These are phyloP conservation scores for Euphorbia celastroides DNA, from an alignment of 441 rosid species.

Conservation along the genomic window DNA sequence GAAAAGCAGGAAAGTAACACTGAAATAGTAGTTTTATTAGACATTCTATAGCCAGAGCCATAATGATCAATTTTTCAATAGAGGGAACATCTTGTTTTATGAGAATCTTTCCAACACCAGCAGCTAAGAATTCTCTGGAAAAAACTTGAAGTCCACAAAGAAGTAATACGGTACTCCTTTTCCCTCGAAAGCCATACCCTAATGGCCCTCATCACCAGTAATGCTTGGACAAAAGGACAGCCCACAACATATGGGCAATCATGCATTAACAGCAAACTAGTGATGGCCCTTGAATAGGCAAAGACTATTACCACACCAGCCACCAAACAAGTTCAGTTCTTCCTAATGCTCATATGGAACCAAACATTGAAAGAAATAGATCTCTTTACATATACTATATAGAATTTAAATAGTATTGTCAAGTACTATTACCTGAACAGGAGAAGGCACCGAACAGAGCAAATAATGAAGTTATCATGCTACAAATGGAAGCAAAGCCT, in stretches of 20 bases:
- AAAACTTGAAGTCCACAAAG: neutral
- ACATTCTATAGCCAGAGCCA: neutral
- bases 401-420: neutral
- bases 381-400: neutral
- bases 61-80: neutral
- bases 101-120: neutral
- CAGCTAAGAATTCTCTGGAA: neutral
- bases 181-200: neutral
- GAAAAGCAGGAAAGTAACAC: neutral
- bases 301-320: neutral
- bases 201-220: neutral
- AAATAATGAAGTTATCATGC: neutral
- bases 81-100: neutral
- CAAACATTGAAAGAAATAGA: neutral
- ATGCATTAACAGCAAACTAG: neutral
- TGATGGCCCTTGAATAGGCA: too few species aligned
- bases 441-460: neutral
- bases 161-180: neutral
- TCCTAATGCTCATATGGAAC: neutral
- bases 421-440: constrained; percentile 15
- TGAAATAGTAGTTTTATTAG: neutral
- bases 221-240: neutral
- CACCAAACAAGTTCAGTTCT: neutral
- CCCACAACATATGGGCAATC: neutral
- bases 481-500: constrained; percentile 4